Percentiles rank a stretch among this genome's conserved stretches.
Evolutionary conservation across 805 yeast genomes (phyloP).

Genomic region (Wickerhamiella brachini): DNA sequence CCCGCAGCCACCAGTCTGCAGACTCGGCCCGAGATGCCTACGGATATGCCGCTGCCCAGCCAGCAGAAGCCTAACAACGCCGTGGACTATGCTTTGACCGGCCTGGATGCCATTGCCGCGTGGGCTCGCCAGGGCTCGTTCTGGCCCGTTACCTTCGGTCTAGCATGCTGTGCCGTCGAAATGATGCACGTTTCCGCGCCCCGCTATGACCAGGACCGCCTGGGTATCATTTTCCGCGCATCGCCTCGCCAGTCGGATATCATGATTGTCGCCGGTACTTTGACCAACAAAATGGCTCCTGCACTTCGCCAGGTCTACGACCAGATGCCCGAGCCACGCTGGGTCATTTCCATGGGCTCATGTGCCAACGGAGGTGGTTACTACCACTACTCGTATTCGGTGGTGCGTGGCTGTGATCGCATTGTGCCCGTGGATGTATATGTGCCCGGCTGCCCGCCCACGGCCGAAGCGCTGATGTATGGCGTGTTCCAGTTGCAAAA

Average conservation of each 20-base stretch:
- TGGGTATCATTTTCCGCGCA: slow-evolving; percentile 87
- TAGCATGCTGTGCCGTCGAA: slow-evolving; percentile 89
- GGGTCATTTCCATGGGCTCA: slow-evolving; percentile 91
- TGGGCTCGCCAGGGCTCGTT: slow-evolving; percentile 89
- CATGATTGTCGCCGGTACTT: slow-evolving; percentile 85
- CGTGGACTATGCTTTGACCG: slow-evolving; percentile 68
- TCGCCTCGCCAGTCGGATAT: slow-evolving; percentile 88
- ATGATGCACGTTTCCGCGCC: slow-evolving; percentile 93
- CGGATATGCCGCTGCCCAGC: slow-evolving; percentile 57
- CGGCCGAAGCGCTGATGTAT: slow-evolving; percentile 81
- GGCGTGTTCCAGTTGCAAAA: slow-evolving; percentile 81
- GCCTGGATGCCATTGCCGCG: slow-evolving; percentile 68
- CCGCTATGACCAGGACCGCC: slow-evolving; percentile 80
- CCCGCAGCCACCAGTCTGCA: slow-evolving; percentile 15
- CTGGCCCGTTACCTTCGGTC: slow-evolving; percentile 88
- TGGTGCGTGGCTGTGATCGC: slow-evolving; percentile 82
- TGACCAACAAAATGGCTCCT: slow-evolving; percentile 88
- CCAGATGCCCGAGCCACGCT: slow-evolving; percentile 89
- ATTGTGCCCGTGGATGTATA: slow-evolving; percentile 79
- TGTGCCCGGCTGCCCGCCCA: slow-evolving; percentile 90
- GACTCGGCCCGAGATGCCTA: slow-evolving; percentile 31
- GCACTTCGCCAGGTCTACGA: slow-evolving; percentile 85
- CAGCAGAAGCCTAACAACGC: slow-evolving; percentile 47
- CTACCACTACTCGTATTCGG: slow-evolving; percentile 79
- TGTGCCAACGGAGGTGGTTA: slow-evolving; percentile 93